Base-by-base conservation (phyloP, 2,329 filamentous ascomycete genomes). In the Sphaerulina vaccinii region DNA sequence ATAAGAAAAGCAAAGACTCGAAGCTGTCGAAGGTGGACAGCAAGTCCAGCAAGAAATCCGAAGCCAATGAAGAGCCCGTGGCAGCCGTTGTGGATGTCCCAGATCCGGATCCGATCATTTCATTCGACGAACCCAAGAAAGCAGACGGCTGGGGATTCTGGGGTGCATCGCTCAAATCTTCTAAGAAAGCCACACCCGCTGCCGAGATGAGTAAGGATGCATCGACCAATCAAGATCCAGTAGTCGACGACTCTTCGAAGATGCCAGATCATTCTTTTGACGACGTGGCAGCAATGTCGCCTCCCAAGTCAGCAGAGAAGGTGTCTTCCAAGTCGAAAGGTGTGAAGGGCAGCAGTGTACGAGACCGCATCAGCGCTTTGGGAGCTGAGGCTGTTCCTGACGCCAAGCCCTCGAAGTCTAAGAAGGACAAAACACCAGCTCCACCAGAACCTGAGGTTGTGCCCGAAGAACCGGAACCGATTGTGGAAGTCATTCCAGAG, bases 321-420 rank as follows among this genome's bases (percentile, higher is more conserved):
- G 63, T 62, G 39, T 59, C 72, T 55, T 61, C 71, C 43, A 75
- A 74, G 61, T 62, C 68, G 49, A 66, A 75, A 71, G 57, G 75
- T 52, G 65, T 62, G 41, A 75, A 73, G 59, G 68, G 72, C 11
- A 76, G 61, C 72, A 42, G 71, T 32, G 62, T 82, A 36, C 73
- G 77, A 13, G 80, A 83, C 58, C 76, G 76, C 59, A 77, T 82
- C 68, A 80, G 72, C 58, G 65, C 73, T 13, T 59, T 71, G 46
- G 66, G 71, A 57, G 68, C 64, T 50, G 71, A 72, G 37, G 64
- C 70, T 49, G 51, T 50, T 18, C 67, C 71, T 38, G 66, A 70
- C 49, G 51, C 53, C 49, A 70, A 73, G 52, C 65, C 70, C 70
- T 58, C 43, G 27, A 63, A 63, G 52, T 55, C 56, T 19, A 56